Evolutionary conservation across 192 early-diverging fungal species (phyloP), one percentile per base, ranked within the genome.

Genomic region (Coemansia sp.): DNA sequence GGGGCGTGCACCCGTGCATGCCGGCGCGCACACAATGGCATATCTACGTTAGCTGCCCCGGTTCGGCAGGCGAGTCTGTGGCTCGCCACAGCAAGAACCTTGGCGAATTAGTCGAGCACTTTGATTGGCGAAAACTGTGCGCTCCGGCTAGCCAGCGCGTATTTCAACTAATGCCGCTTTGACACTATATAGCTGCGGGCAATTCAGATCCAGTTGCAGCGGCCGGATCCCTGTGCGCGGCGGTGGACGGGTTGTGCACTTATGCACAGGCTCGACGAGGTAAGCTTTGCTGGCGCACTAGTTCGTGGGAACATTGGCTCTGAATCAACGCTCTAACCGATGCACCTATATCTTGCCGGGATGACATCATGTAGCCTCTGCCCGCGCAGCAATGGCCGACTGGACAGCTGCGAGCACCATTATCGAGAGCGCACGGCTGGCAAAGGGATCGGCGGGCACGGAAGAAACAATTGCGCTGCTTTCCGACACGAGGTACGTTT

Each of bases 401-500:
- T 68, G 65, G 65, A 30, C 30, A 12, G 35, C 32, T 7, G 28
- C 22, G 39, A 61, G 65, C 43, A 53, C 25, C 30, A 53, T 52
- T 3, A 29, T 26, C 8, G 40, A 27, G 12, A 45, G 31, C 17
- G 28, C 60, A 20, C 57, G 34, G 25, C 27, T 36, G 22, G 64
- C 57, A 5, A 29, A 35, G 11, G 57, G 49, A 11, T 56, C 58
- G 11, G 58, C 30, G n/a, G 53, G 47, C 32, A 55, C 58, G 8
- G 64, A 67, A 45, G 53, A 54, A 36, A 39, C 36, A 43, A 60
- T 67, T 11, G 41, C 47, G 2, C 46, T 45, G 17, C 64, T 67
- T 15, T 67, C 64, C 8, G 64, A 67, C 32, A 60, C 35, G 50
- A 67, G 64, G 64, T 60, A 67, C 9, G 50, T 30, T n/a, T n/a